Base-by-base conservation (phyloP, 2,329 filamentous ascomycete species). In the Colletotrichum navitas region DNA sequence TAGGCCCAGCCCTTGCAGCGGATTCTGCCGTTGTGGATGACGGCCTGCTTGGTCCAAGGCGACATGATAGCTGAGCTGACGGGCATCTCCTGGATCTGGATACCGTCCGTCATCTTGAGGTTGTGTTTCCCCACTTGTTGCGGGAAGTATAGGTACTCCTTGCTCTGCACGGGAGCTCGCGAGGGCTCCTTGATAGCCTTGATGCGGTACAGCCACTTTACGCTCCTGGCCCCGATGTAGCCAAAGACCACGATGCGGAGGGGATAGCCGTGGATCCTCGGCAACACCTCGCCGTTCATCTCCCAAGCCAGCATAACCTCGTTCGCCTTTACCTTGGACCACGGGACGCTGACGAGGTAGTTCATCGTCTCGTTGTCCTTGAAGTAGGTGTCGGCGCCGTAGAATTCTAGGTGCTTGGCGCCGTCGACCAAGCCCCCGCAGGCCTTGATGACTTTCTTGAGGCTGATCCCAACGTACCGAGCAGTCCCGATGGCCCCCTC, bases 351-450 rank as follows among this genome's bases (percentile, higher is more conserved):
- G 59, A 93, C 90, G 26, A 87, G 83, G 75, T 93, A 94, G 78
- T 93, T 93, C 81, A 87, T 88, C 0, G 87, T 84, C 55, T 91
- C 81, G 21, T 86, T 85, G 61, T 90, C 88, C 78, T 93, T 93
- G 83, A 93, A 91, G 76, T 94, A 93, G 0, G 90, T 92, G 68
- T 94, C 92, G 1, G 89, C 91, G 0, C 92, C 92, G 68, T 88
- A 90, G 60, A 94, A 86, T 74, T 93, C 91, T 16, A 93, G 79
- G 73, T 94, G 90, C 69, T 89, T 87, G 0, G 84, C 89, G 1
- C 83, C 81, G 14, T 82, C 81, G 1, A 78, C 74, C 2, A 92
- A 80, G 0, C 91, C 91, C 2, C 91, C 92, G 71, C 91, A 93
- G 70, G 89, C 81, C 74, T 93, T 92, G 79, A 94, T 90, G 1